phyloP scores from a whole-genome alignment of 2,329 filamentous ascomycete species.

The Colletotrichum sansevieriae region DNA sequence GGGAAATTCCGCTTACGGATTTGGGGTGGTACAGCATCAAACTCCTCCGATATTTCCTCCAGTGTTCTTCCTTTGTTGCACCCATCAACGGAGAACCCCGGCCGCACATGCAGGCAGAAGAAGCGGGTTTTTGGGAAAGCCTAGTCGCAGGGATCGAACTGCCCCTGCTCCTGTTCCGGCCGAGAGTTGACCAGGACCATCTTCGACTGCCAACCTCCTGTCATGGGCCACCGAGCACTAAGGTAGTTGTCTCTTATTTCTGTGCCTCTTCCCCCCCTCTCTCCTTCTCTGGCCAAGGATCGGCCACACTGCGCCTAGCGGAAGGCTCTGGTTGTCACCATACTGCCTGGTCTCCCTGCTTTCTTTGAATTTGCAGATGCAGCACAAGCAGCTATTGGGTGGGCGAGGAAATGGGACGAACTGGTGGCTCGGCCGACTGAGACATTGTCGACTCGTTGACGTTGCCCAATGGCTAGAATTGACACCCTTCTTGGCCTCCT shows the following conservation, averaged over 20 bases:
- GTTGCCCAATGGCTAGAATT: constrained; percentile 8
- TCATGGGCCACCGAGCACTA: background rate
- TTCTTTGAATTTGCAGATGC: constrained; percentile 6
- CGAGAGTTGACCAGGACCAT: constrained; percentile 14
- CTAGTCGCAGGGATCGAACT: constrained; percentile 13
- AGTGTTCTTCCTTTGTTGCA: background rate
- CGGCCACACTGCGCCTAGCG: background rate
- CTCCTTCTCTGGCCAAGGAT: background rate
- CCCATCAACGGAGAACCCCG: constrained; percentile 1
- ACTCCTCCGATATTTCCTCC: constrained; percentile 5
- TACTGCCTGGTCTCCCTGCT: background rate
- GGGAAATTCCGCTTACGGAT: constrained; percentile 1
- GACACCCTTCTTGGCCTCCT: constrained; percentile 9
- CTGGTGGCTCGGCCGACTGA: constrained; percentile 24
- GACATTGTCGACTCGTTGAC: constrained; percentile 27
- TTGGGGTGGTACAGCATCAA: constrained; percentile 3
- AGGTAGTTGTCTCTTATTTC: constrained; percentile 5
- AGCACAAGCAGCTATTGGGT: constrained; percentile 19
- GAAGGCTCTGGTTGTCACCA: background rate
- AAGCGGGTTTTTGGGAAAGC: background rate
- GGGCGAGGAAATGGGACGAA: constrained; percentile 8
- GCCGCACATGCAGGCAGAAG: background rate
- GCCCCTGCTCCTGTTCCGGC: constrained; percentile 29
- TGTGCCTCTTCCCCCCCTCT: background rate
- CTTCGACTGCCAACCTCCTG: constrained; percentile 10